A percentile compares a stretch with the other conserved stretches of the same genome.
Evolutionary conservation across 352 stramenopile genomes (phyloP).

Genomic region (Globisporangium viniferum): DNA sequence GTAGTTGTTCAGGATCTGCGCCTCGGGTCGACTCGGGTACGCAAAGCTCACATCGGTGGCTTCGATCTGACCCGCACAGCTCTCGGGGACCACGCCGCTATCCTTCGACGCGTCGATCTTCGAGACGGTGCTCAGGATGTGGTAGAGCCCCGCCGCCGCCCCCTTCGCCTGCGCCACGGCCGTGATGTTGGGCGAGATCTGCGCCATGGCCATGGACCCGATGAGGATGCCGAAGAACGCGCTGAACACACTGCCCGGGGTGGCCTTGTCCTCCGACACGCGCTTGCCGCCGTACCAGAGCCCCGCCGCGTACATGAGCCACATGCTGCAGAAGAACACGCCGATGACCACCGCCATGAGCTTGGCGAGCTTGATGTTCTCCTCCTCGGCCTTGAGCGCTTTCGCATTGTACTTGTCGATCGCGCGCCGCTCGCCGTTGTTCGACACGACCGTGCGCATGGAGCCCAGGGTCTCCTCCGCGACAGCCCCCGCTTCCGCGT

Average conservation of each 20-base stretch:
- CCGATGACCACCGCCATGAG: slow-evolving; percentile 23
- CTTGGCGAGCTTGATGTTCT: slow-evolving; percentile 31
- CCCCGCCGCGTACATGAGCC: slow-evolving; percentile 39
- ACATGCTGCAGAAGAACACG: slow-evolving; percentile 39
- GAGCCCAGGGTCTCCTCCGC: slow-evolving; percentile 56
- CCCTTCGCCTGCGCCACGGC: slow-evolving; percentile 38
- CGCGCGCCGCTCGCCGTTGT: slow-evolving; percentile 39
- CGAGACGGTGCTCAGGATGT: slow-evolving; percentile 48
- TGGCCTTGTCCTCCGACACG: slow-evolving; percentile 29
- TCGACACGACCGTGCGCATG: slow-evolving; percentile 56
- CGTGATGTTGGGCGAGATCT: slow-evolving; percentile 42
- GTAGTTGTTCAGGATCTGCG: slow-evolving; percentile 30
- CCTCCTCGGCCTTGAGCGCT: slow-evolving; percentile 21
- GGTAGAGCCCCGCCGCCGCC: slow-evolving; percentile 36
- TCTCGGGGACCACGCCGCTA: slow-evolving; percentile 22
- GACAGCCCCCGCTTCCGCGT: slow-evolving; percentile 43
- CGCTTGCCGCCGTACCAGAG: slow-evolving; percentile 56
- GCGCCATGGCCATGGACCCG: slow-evolving; percentile 32
- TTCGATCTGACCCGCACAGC: slow-evolving; percentile 34
- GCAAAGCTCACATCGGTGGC: slow-evolving; percentile 54
- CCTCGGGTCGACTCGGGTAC: slow-evolving; percentile 58
- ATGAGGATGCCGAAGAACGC: slow-evolving; percentile 45
- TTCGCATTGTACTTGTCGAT: slow-evolving; percentile 40
- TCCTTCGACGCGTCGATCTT: slow-evolving; percentile 38
- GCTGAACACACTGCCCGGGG: slow-evolving; percentile 34